These are phyloP conservation scores for Pseudevernia furfuracea DNA, from an alignment of 495 filamentous ascomycete species.

Conservation along the genomic window DNA sequence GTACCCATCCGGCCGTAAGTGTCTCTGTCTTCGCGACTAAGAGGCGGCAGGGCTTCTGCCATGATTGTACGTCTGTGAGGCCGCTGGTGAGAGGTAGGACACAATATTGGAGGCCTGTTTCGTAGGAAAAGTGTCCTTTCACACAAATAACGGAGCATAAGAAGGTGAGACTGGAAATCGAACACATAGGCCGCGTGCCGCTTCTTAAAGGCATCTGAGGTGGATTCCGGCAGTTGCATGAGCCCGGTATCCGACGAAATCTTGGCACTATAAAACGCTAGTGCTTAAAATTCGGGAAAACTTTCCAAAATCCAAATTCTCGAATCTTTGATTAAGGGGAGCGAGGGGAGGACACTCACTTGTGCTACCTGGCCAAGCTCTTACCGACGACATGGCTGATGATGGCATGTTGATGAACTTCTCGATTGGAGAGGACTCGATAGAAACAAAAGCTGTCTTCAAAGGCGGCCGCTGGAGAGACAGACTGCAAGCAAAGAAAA, in stretches of 20 bases:
- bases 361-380: neutral
- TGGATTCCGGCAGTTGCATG: neutral
- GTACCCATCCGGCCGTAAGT: constrained; percentile 21
- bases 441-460: constrained; percentile 53
- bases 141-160: constrained; percentile 5
- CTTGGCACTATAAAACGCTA: neutral
- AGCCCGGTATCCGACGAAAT: neutral
- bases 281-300: neutral
- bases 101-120: neutral
- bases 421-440: constrained; percentile 54
- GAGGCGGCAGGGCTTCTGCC: constrained; percentile 14
- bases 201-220: neutral
- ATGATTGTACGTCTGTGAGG: constrained; percentile 1
- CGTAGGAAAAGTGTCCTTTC: neutral
- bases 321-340: neutral
- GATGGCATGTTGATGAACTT: constrained; percentile 96
- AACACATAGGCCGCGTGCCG: no score
- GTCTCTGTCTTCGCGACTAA: constrained; percentile 13
- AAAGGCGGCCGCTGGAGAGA: constrained; percentile 91
- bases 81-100: neutral
- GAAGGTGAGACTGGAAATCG: neutral
- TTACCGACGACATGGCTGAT: constrained; percentile 61
- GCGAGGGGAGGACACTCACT: neutral
- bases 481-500: constrained; percentile 70
- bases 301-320: neutral